A percentile compares a stretch with the other conserved stretches of the same genome.
Evolutionary conservation across 1,284 basidiomycete genomes (phyloP).

Genomic region (Leccinum subrobustum): DNA sequence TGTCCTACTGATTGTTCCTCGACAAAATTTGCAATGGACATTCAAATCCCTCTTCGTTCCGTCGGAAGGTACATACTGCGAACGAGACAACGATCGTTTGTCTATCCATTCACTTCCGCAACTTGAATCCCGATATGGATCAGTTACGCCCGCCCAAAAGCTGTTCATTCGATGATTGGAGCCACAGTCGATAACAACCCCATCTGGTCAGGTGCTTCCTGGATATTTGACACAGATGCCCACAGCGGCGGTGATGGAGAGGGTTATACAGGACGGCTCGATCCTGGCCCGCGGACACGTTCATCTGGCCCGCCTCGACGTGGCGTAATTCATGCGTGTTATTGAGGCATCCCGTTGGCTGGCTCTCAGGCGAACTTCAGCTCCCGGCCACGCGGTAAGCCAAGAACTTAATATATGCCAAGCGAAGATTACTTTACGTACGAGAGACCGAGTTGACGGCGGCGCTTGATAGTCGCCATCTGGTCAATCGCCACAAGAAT

Average conservation of each 20-base stretch:
- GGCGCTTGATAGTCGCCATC: neutral
- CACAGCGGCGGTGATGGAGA: neutral
- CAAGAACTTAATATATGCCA: conserved; percentile 2
- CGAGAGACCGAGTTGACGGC: neutral
- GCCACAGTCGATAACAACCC: neutral
- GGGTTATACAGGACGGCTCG: neutral
- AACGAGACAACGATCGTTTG: neutral
- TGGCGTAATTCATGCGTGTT: neutral
- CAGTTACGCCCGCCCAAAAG: conserved; percentile 12
- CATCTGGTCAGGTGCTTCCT: neutral
- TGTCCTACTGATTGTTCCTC: conserved; percentile 35
- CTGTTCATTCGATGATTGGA: neutral
- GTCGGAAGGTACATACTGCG: conserved; percentile 5
- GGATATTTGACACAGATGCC: neutral
- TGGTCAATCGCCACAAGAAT: neutral
- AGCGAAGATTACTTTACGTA: conserved; percentile 12
- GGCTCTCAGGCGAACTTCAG: neutral
- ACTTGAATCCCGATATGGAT: conserved; percentile 6
- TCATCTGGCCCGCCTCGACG: neutral
- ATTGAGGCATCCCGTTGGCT: conserved; percentile 1
- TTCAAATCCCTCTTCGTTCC: conserved; percentile 2
- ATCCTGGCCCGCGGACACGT: neutral
- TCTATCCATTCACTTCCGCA: conserved; percentile 2
- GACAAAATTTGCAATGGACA: conserved; percentile 22
- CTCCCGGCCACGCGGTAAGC: neutral